phyloP scores from a whole-genome alignment of 306 rosid species.

The Vicia villosa region DNA sequence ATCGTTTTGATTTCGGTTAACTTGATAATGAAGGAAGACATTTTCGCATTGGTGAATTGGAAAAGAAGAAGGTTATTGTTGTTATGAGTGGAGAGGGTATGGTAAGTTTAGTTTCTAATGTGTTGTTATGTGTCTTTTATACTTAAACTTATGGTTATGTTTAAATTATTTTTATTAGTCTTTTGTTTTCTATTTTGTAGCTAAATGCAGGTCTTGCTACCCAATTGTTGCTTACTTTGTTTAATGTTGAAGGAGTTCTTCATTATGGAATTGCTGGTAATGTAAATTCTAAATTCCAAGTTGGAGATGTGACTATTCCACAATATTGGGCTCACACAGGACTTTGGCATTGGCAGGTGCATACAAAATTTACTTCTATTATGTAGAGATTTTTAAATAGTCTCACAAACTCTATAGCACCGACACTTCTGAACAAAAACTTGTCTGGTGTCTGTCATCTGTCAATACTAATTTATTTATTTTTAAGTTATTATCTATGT shows the following conservation, averaged over 20 bases:
- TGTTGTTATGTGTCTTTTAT: not conserved
- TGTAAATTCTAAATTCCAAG: slow-evolving; percentile 64
- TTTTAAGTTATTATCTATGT: too few relatives aligned
- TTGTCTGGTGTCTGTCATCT: too few relatives aligned
- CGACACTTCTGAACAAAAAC: too few relatives aligned
- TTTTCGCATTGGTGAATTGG: slow-evolving; percentile 65
- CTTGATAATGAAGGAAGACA: slow-evolving; percentile 51
- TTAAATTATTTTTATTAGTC: not conserved
- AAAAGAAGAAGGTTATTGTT: slow-evolving; percentile 53
- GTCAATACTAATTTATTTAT: too few relatives aligned
- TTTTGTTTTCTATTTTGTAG: slow-evolving; percentile 41
- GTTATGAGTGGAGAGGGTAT: slow-evolving; percentile 71
- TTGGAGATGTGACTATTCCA: slow-evolving; percentile 80
- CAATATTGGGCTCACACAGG: slow-evolving; percentile 76
- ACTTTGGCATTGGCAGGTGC: slow-evolving; percentile 90
- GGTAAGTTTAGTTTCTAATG: slow-evolving; percentile 44
- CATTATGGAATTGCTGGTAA: slow-evolving; percentile 85
- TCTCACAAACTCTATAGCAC: too few relatives aligned
- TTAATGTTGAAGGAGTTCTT: slow-evolving; percentile 60
- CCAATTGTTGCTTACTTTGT: slow-evolving; percentile 58
- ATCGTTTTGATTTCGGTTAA: not conserved
- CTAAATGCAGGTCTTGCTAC: slow-evolving; percentile 74
- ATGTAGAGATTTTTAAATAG: not conserved
- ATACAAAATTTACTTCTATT: not conserved
- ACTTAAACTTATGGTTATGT: not conserved